These are phyloP conservation scores for Aspergillus quadricinctus DNA, from an alignment of 2,329 filamentous ascomycete species.

Conservation along the genomic window DNA sequence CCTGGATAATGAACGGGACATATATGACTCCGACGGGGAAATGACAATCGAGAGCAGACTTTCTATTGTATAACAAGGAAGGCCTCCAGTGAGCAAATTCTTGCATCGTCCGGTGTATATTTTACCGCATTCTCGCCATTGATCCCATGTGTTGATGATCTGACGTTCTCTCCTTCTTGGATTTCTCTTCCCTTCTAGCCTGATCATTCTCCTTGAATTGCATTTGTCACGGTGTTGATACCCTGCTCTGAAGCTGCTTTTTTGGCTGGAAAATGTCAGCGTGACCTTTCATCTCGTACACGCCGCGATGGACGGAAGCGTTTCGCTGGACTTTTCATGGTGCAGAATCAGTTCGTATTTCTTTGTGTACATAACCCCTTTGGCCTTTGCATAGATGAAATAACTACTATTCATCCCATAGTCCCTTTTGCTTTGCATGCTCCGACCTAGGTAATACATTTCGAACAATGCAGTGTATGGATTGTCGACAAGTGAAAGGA, in stretches of 20 bases:
- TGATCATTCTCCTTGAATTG: conserved; percentile 21
- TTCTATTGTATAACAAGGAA: conserved; percentile 16
- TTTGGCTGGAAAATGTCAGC: conserved; percentile 4
- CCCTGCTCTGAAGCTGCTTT: conserved; percentile 33
- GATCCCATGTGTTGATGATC: conserved; percentile 31
- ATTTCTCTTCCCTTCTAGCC: conserved; percentile 6
- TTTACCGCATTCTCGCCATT: conserved; percentile 18
- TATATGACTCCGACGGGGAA: background rate
- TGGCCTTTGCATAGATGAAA: conserved; percentile 30
- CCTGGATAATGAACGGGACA: background rate
- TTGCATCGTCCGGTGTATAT: conserved; percentile 22
- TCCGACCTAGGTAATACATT: background rate
- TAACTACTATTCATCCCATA: conserved; percentile 11
- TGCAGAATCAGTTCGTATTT: conserved; percentile 5
- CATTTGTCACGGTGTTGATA: conserved; percentile 43
- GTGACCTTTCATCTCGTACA: conserved; percentile 2
- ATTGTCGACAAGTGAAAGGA: background rate
- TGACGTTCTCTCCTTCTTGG: conserved; percentile 22
- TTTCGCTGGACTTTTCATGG: background rate
- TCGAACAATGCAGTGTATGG: background rate
- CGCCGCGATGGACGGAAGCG: conserved; percentile 2
- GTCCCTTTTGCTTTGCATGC: background rate
- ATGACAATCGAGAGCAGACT: background rate
- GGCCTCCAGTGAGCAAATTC: conserved; percentile 7
- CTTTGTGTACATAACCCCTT: conserved; percentile 19